A percentile compares a stretch with the other conserved stretches of the same genome.
Conservation (phyloP, 768 basidiomycete genomes). For the Boletus rufocinnamomeus region DNA sequence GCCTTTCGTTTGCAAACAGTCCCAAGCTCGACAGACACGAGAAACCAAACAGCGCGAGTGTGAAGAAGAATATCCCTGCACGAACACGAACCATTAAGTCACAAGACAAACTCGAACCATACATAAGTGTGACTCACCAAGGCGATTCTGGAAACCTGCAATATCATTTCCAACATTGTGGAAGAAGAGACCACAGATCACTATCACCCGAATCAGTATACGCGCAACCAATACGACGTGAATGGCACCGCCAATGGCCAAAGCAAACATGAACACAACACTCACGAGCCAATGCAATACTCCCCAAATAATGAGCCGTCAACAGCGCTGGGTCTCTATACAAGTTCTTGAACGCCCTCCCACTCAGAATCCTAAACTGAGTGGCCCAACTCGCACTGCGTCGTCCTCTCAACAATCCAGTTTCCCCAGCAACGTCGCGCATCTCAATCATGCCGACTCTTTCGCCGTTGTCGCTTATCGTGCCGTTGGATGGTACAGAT, state of each 20-base stretch:
- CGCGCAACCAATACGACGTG: background rate
- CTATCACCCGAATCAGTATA: constrained; percentile 38
- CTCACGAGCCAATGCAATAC: constrained; percentile 82
- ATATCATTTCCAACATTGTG: constrained; percentile 91
- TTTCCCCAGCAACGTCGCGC: constrained; percentile 72
- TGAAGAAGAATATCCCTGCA: constrained; percentile 93
- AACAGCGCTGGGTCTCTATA: constrained; percentile 93
- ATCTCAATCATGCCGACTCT: constrained; percentile 43
- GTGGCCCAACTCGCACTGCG: constrained; percentile 84
- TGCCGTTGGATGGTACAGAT: constrained; percentile 28
- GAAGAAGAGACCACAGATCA: constrained; percentile 93
- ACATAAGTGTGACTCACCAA: constrained; percentile 50
- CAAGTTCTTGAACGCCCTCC: constrained; percentile 96
- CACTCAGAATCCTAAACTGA: constrained; percentile 93
- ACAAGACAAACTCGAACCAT: background rate
- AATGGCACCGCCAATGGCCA: background rate
- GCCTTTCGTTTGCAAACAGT: constrained; percentile 91
- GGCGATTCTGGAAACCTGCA: constrained; percentile 93
- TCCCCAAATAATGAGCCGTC: constrained; percentile 85
- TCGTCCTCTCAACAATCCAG: constrained; percentile 63
- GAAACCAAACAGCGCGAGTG: constrained; percentile 95
- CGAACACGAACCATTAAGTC: background rate
- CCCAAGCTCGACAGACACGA: constrained; percentile 94
- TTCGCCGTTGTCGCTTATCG: constrained; percentile 26
- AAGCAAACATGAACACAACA: constrained; percentile 16